Evolutionary conservation across 2,329 filamentous ascomycete genomes (phyloP), one percentile per base, ranked within the genome.

Genomic region (Shiraia bambusicola): DNA sequence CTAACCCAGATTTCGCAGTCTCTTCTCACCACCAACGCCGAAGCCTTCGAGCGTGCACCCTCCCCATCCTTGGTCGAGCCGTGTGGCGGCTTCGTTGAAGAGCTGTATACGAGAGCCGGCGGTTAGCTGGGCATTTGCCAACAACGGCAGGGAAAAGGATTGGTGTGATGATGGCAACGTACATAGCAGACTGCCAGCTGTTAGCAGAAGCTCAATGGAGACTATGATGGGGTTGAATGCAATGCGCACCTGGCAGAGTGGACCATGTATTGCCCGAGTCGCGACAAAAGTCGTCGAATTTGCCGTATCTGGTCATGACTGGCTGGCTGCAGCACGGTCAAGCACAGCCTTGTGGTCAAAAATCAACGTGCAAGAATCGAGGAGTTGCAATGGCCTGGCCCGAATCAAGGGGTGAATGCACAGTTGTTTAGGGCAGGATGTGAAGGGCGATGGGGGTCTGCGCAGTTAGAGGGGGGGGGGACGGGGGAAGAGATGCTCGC

Each of bases 1-100:
- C 81, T 59, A 71, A 88, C 87, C 93, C 54, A 98, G 67, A 65
- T 98, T 98, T 26, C 84, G 87, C 28, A 98, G 73, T 58, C 86
- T 72, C 50, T 79, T 75, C 39, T 73, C 81, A 57, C 76, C 76
- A 53, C 82, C 81, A 51, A 96, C 72, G 7, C 78, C 61, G 55
- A 97, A 93, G 50, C 92, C 92, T 19, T 58, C 78, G 54, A 97
- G 74, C 43, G 82, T 70, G 69, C 92, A 97, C 50, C 87, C 87
- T 46, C 75, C 37, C 58, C 72, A 82, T 48, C 81, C 82, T 76
- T 47, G 67, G 59, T 66, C 83, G 71, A 62, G 84, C 82, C 69
- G 81, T 75, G 70, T 84, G 75, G 58, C 70, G 67, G 55, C 71
- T 61, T 73, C 57, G 52, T 78, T 75, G 60, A 92, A 82, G 56